phyloP scores from a whole-genome alignment of 176 grass and related monocot species.

The Rhipidocladum racemiflorum region DNA sequence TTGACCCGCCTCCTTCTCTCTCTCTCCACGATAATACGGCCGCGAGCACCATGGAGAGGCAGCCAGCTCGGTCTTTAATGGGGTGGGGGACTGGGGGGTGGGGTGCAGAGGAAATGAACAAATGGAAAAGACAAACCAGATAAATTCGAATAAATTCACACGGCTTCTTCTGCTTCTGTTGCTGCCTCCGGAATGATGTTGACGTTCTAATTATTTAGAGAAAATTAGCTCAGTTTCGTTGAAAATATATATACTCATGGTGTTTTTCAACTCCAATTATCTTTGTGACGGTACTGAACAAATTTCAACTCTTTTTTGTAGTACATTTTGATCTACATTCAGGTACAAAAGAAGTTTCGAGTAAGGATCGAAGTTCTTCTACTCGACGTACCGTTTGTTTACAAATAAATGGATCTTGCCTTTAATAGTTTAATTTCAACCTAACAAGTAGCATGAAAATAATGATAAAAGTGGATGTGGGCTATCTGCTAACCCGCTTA shows the following conservation, averaged over 20 bases:
- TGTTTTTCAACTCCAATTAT: neutral
- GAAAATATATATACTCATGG: neutral
- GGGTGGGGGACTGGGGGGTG: neutral
- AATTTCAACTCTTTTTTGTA: neutral
- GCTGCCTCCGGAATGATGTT: neutral
- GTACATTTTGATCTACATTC: neutral
- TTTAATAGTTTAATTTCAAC: too few relatives aligned
- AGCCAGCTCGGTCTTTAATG: conserved; percentile 40
- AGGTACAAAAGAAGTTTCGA: neutral
- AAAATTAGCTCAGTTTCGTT: neutral
- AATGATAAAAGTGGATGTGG: too few relatives aligned
- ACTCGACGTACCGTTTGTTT: neutral
- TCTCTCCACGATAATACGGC: conserved; percentile 28
- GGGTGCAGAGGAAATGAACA: conserved; percentile 25
- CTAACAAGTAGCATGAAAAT: too few relatives aligned
- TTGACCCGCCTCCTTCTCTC: neutral
- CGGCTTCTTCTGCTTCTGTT: neutral
- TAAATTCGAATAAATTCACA: neutral
- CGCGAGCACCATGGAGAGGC: conserved; percentile 35
- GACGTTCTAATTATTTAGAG: neutral
- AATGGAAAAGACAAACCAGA: conserved; percentile 9
- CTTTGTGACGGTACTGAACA: neutral
- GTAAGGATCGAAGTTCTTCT: neutral
- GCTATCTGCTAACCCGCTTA: too few relatives aligned
- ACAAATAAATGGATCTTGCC: neutral